Percentiles rank a stretch among this genome's conserved stretches.
Conservation (phyloP, 2,329 filamentous ascomycete genomes). For the Botryosphaeria dothidea region DNA sequence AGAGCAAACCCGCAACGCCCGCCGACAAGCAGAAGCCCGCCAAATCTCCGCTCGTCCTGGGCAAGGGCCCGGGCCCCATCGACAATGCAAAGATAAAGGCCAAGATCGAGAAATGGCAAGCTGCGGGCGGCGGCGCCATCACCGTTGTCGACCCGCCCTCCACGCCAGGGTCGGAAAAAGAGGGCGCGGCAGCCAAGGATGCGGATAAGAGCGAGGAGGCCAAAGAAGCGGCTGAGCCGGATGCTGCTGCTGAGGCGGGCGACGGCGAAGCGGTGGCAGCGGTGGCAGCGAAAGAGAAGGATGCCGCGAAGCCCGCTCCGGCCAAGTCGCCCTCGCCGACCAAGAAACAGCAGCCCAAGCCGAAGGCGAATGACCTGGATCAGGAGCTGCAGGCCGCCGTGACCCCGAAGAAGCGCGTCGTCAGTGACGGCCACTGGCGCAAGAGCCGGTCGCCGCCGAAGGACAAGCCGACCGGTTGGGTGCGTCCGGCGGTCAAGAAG, state of each 20-base stretch:
- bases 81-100: constrained; percentile 61
- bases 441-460: constrained; percentile 53
- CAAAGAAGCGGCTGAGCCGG: not conserved
- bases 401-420: constrained; percentile 84
- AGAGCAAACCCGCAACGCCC: constrained; percentile 25
- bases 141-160: constrained; percentile 5
- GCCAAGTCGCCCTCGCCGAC: constrained; percentile 14
- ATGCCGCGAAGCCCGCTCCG: constrained; percentile 20
- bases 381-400: constrained; percentile 52
- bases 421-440: constrained; percentile 88
- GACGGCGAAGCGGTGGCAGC: not conserved
- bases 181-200: not conserved
- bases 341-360: constrained; percentile 27
- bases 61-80: constrained; percentile 43
- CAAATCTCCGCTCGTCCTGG: constrained; percentile 38
- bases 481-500: constrained; percentile 33
- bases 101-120: constrained; percentile 84
- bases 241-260: not conserved
- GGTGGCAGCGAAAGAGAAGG: constrained; percentile 10
- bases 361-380: constrained; percentile 41
- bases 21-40: constrained; percentile 18
- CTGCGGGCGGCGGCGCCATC: constrained; percentile 65
- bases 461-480: constrained; percentile 40
- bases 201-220: not conserved
- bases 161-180: not conserved